Conservation (phyloP, 306 rosid genomes). For the Cucumis cinereus region DNA sequence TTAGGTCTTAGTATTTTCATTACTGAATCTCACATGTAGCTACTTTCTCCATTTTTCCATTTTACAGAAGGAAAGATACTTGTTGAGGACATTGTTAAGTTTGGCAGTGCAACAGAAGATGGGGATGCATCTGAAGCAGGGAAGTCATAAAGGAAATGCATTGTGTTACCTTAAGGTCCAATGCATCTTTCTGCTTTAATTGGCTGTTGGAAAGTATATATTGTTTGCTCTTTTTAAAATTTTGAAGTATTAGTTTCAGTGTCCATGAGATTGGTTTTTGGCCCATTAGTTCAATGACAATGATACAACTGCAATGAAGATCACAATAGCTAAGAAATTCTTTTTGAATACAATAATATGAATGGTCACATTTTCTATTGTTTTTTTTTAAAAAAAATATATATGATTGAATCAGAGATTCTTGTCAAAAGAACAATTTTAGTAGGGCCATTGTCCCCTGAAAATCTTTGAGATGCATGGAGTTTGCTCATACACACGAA, state of each 20-base stretch:
- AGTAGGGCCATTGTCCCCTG: background rate
- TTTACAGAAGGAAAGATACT: slow-evolving; percentile 79
- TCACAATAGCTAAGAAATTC: background rate
- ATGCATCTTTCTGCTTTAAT: background rate
- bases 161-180: background rate
- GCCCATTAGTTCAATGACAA: background rate
- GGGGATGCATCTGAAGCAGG: slow-evolving; percentile 4
- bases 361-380: background rate
- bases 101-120: slow-evolving; percentile 43
- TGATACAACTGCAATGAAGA: background rate
- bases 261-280: background rate
- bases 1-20: background rate
- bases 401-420: background rate
- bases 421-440: background rate
- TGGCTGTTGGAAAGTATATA: background rate
- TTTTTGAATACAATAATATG: background rate
- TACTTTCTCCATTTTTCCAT: background rate
- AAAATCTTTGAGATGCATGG: no score
- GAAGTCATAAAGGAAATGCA: background rate
- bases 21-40: background rate
- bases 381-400: background rate
- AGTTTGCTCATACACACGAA: no score
- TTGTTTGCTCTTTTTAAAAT: background rate
- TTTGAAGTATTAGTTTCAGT: background rate
- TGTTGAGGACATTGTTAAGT: slow-evolving; percentile 81